These are phyloP conservation scores for Penicillium frequentans DNA, from an alignment of 2,329 filamentous ascomycete genomes.

Conservation along the genomic window DNA sequence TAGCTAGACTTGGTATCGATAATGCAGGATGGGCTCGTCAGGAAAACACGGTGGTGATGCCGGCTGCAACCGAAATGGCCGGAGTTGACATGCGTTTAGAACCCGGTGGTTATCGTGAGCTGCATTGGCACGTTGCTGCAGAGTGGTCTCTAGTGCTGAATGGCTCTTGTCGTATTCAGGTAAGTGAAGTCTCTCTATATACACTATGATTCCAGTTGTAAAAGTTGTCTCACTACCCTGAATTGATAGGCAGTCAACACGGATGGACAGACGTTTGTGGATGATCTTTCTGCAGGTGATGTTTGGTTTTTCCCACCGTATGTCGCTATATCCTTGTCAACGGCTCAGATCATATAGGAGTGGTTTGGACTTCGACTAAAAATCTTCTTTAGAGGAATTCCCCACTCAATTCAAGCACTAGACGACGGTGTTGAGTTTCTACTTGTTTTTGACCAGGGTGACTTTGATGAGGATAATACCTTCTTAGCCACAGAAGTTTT, in stretches of 20 bases:
- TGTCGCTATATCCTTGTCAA: conserved; percentile 1
- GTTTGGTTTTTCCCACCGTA: conserved; percentile 76
- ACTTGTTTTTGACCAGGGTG: conserved; percentile 61
- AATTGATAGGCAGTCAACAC: conserved; percentile 32
- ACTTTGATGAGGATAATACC: conserved; percentile 71
- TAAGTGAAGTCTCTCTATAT: not conserved
- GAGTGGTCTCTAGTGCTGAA: conserved; percentile 44
- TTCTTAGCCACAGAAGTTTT: conserved; percentile 68
- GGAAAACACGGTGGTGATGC: conserved; percentile 55
- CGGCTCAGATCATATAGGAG: not conserved
- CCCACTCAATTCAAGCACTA: conserved; percentile 74
- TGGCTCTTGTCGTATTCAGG: conserved; percentile 39
- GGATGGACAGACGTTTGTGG: conserved; percentile 74
- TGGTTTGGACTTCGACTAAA: not conserved
- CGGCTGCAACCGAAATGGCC: conserved; percentile 53
- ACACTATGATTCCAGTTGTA: not conserved
- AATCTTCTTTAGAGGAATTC: conserved; percentile 54
- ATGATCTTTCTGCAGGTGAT: conserved; percentile 74
- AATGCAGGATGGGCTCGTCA: conserved; percentile 56
- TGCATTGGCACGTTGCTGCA: conserved; percentile 54
- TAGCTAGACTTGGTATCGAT: conserved; percentile 41
- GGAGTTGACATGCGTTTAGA: conserved; percentile 61
- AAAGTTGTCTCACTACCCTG: not conserved
- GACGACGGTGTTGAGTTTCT: conserved; percentile 67
- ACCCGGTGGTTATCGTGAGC: conserved; percentile 60